Conservation (phyloP, 2,329 filamentous ascomycete species). For the Colletotrichum tabaci region DNA sequence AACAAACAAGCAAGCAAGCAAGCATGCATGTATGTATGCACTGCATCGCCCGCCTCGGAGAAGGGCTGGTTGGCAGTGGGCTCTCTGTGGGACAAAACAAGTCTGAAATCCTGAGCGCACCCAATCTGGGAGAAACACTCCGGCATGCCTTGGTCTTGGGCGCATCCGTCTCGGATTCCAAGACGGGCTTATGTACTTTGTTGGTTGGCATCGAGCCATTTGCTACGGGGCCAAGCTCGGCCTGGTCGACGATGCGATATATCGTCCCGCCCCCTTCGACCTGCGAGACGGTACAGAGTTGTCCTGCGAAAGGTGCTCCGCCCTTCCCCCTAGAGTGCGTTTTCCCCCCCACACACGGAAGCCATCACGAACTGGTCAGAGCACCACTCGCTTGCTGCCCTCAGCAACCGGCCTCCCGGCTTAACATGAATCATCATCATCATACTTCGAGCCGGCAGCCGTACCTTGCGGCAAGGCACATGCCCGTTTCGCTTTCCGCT, state of each 20-base stretch:
- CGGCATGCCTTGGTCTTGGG: constrained; percentile 11
- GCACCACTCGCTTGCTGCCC: neutral
- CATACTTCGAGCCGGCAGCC: neutral
- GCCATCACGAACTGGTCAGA: constrained; percentile 35
- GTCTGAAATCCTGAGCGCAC: neutral
- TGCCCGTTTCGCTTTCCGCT: neutral
- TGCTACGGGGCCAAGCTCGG: neutral
- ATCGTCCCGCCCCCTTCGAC: constrained; percentile 17
- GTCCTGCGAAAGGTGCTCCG: neutral
- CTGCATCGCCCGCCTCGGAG: neutral
- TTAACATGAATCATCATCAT: neutral
- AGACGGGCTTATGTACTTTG: neutral
- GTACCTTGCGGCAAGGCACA: neutral
- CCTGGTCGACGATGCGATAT: neutral
- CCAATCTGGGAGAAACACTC: constrained; percentile 31
- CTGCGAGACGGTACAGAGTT: neutral
- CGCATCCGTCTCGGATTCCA: constrained; percentile 23
- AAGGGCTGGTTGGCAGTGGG: neutral
- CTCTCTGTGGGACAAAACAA: constrained; percentile 4
- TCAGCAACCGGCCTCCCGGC: constrained; percentile 28
- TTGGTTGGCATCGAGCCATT: constrained; percentile 17
- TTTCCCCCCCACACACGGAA: constrained; percentile 21
- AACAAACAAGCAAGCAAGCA: constrained; percentile 13
- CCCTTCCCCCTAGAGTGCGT: constrained; percentile 4
- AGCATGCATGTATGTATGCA: too few species aligned